Base-by-base conservation (phyloP, 2,329 filamentous ascomycete species). In the Penicillium hordei region DNA sequence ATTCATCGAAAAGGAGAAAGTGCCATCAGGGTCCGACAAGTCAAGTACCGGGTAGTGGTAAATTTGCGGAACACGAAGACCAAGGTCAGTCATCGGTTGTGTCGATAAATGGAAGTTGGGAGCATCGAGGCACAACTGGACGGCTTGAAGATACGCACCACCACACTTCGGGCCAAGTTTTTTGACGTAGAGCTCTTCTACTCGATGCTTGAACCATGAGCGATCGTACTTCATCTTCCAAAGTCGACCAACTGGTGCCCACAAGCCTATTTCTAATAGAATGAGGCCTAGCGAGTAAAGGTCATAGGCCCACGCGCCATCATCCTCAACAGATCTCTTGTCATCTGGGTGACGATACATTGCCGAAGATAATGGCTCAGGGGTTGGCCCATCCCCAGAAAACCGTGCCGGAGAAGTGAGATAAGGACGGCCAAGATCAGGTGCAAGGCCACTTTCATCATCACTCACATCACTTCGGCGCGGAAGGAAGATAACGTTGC, bases 211-310 rank as follows among this genome's bases (percentile, higher is more conserved):
- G 75, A 88, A 88, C 72, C 86, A 84, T 19, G 78, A 74, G 21
- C 84, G 79, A 25, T 81, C 82, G 68, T 88, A 88, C 67, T 87
- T 87, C 60, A 81, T 76, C 66, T 88, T 88, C 82, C 84, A 88
- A 21, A 88, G 70, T 56, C 83, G 82, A 54, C 81, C 81, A 27
- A 88, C 76, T 0, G 86, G 85, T 31, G 81, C 80, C 86, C 86
- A 88, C 3, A 88, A 71, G 5, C 86, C 86, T 59, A 88, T 82
- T 64, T 88, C 86, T 31, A 88, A 75, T 31, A 88, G 72, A 4
- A 87, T 78, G 27, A 88, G 70, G 2, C 84, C 86, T 2, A 88
- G 76, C 40, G 84, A 83, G 69, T 88, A 88, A 19, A 87, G 74
- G 66, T 88, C 86, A 65, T 75, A 79, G 36, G 73, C 74, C 73